phyloP scores from a whole-genome alignment of 75 land plant genomes.

The Picea glauca region DNA sequence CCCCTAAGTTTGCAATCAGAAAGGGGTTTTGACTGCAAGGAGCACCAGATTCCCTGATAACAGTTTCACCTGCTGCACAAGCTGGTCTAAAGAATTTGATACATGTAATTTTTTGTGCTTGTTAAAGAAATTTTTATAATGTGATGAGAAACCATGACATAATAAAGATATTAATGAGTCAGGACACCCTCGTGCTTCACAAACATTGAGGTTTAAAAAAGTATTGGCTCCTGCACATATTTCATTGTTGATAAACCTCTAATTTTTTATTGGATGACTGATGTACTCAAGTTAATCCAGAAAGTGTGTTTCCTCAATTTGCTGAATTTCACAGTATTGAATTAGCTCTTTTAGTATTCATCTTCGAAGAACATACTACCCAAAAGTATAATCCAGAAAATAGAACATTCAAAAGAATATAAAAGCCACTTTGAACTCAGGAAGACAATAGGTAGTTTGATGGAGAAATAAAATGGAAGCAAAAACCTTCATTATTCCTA shows the following conservation, averaged over 20 bases:
- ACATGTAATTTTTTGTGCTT: neutral
- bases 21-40: too few species aligned
- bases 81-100: neutral
- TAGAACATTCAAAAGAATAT: neutral
- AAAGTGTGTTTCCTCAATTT: neutral
- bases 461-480: neutral
- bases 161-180: neutral
- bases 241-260: neutral
- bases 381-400: neutral
- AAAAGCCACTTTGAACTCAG: neutral
- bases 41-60: neutral
- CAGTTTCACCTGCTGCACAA: neutral
- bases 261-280: neutral
- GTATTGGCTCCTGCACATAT: neutral
- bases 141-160: neutral
- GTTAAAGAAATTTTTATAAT: neutral
- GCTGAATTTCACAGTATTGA: neutral
- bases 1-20: too few species aligned
- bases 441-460: neutral
- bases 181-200: neutral
- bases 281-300: neutral
- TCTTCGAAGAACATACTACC: neutral
- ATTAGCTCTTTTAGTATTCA: neutral
- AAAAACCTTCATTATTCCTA: neutral
- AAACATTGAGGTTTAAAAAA: neutral